These are phyloP conservation scores for Heterobasidion parviporum DNA, from an alignment of 1,284 basidiomycete species.

Conservation along the genomic window DNA sequence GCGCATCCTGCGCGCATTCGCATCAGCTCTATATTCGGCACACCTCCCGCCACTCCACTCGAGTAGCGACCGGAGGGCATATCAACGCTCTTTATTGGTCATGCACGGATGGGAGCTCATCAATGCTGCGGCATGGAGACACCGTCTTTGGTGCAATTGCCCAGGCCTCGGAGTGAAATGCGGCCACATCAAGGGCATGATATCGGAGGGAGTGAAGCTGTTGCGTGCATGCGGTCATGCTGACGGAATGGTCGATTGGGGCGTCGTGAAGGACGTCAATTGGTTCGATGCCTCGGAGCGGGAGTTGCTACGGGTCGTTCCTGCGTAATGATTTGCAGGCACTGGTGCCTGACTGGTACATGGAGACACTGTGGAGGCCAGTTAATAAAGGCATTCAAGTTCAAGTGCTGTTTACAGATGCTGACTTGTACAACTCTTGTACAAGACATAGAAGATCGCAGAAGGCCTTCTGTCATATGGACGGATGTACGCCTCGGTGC, in stretches of 20 bases:
- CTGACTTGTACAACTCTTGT: no score
- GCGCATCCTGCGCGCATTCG: background rate
- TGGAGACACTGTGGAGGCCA: no score
- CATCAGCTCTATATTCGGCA: background rate
- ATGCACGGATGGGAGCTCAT: slow-evolving; percentile 5
- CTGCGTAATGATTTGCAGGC: no score
- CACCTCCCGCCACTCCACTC: background rate
- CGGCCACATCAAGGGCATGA: background rate
- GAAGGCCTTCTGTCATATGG: no score
- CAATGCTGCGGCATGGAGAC: slow-evolving; percentile 2
- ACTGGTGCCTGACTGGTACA: no score
- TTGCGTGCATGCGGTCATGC: background rate
- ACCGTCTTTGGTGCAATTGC: slow-evolving; percentile 1
- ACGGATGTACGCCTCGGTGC: no score
- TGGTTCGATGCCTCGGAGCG: background rate
- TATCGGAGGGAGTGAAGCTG: background rate
- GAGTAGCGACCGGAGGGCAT: background rate
- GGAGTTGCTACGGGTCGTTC: no score
- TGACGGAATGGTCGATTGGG: background rate
- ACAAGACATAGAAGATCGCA: no score
- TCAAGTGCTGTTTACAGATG: no score
- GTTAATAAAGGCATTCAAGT: no score
- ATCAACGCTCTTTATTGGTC: background rate
- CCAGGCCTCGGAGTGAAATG: slow-evolving; percentile 1
- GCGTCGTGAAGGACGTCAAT: background rate